Evolutionary conservation across 1,139 yeast species (phyloP), one percentile per base, ranked within the genome.

Genomic region (Pichia sp.): DNA sequence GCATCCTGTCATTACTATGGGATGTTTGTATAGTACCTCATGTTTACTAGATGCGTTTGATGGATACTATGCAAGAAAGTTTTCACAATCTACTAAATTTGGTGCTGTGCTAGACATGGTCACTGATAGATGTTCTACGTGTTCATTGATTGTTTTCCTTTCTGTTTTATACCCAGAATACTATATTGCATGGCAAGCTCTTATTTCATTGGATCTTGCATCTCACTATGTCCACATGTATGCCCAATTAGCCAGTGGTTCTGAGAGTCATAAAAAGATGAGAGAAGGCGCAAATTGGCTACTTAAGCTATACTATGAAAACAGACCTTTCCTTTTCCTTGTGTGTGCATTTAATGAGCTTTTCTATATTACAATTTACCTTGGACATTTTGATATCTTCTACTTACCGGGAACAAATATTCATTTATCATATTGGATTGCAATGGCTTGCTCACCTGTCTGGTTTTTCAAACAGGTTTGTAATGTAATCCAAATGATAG

Each of bases 31-130:
- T 60, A 84, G 94, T 21, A 69, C 88, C 24, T 86, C 96, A 15
- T 94, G 98, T 53, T 69, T 93, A 46, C 69, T 93, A 50, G 99
- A 93, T 63, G 99, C 99, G 1, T 76, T 89, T 50, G 99, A 93
- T 60, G 99, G 99, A 4, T 81, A 83, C 45, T 95, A 96, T 40
- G 99, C 99, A 9, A 74, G 99, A 48, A 75, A 74, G 55, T 86
- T 70, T 61, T 77, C 84, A 59, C 99, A 93, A 62, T 84, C 96
- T 14, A 85, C 96, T 28, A 74, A 77, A 52, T 86, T 88, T 55
- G 99, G 98, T 28, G 97, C 98, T 12, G 95, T 93, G 19, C 72
- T 93, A 55, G 99, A 93, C 64, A 93, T 93, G 99, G 97, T 93
- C 28, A 91, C 98, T 23, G 99, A 93, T 60, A 73, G 99, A 59